Conservation (phyloP, 768 basidiomycete species). For the Lyophyllum shimeji region DNA sequence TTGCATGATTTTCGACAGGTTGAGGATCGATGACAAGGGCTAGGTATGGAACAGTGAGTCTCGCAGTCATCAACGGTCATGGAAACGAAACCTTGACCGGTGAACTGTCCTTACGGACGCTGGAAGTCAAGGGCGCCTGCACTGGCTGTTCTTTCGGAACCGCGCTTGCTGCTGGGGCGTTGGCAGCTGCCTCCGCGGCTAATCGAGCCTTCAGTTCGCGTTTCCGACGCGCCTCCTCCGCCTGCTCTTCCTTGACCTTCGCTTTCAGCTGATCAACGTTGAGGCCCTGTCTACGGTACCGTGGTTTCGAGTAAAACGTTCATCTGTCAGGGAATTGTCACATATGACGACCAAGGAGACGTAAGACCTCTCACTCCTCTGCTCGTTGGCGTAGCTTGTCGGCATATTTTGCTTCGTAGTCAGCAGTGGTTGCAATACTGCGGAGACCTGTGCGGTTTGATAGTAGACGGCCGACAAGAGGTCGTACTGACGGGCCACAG, state of each 20-base stretch:
- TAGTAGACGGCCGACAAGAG: neutral
- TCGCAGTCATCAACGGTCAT: neutral
- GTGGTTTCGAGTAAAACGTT: conserved; percentile 8
- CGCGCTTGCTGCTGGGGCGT: conserved; percentile 10
- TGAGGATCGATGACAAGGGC: conserved; percentile 83
- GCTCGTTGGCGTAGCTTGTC: conserved; percentile 67
- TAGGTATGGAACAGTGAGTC: conserved; percentile 28
- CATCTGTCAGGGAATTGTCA: conserved; percentile 18
- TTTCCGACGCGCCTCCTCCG: conserved; percentile 22
- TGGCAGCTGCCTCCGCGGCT: conserved; percentile 5
- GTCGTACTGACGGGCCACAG: conserved; percentile 1
- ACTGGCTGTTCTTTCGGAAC: conserved; percentile 9
- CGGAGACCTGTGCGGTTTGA: neutral
- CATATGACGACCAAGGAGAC: conserved; percentile 17
- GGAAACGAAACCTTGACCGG: conserved; percentile 55
- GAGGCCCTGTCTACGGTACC: conserved; percentile 40
- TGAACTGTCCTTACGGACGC: conserved; percentile 58
- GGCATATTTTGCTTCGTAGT: conserved; percentile 57
- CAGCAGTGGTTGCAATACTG: conserved; percentile 6
- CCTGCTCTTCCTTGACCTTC: conserved; percentile 31
- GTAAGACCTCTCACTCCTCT: conserved; percentile 32
- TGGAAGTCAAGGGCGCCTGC: conserved; percentile 4
- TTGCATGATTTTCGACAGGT: conserved; percentile 65
- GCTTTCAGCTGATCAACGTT: conserved; percentile 36
- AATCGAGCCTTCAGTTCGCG: conserved; percentile 16